Base-by-base conservation (phyloP, 2,329 filamentous ascomycete species). In the Epichloe scottii region DNA sequence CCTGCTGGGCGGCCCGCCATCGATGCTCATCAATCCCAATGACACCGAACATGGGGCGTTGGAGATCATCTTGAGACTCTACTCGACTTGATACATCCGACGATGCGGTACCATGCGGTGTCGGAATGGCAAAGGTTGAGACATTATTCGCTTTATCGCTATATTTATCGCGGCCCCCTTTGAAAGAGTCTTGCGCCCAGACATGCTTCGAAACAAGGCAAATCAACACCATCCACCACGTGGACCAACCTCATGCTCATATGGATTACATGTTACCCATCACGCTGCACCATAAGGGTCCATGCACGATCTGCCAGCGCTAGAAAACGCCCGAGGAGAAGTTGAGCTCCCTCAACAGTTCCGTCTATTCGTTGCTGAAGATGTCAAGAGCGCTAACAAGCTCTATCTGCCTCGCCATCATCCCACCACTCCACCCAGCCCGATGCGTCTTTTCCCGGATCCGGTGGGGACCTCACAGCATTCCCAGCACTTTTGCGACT, bases 401-500 rank as follows among this genome's bases (percentile, higher is more conserved):
- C 30, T 38, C 33, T n/a, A 8, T 10, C n/a, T 23, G 21, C 23
- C 35, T 30, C 2, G 15, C 8, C 11, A 26, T 33, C 38, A 42
- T 37, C 15, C 50, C 33, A 39, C 48, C 48, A 30, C 51, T 49
- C 41, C 46, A 46, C 49, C 46, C 42, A 50, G 37, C 42, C 42
- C 35, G 37, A 41, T 51, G 61, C 61, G 61, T 56, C 60, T 63
- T 63, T 63, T 62, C 42, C 60, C 58, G 60, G 58, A 62, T 60
- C 54, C 46, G 42, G 51, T 49, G 47, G 55, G 50, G 51, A 44
- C 39, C 34, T 44, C 39, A 4, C 46, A 37, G 34, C 41, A 17
- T 19, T 35, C 40, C 35, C 38, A 51, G 26, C 40, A 43, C 17
- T 49, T 42, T 46, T 21, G 44, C 30, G 37, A 14, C 41, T 35